phyloP scores from a whole-genome alignment of 225 moss, liverwort and hornwort genomes.

The Bryum argenteum region DNA sequence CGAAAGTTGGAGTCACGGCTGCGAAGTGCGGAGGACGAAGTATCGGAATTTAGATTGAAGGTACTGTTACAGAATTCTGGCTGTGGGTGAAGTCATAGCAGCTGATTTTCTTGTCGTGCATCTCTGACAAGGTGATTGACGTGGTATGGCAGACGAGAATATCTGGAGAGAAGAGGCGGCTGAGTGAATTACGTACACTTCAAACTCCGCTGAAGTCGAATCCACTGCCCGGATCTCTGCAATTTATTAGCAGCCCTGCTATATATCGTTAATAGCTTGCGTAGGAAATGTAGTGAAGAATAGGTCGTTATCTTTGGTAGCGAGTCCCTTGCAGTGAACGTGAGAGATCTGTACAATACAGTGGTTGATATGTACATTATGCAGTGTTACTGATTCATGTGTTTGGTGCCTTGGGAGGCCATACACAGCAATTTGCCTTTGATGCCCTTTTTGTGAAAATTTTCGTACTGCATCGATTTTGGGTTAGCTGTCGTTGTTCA shows the following conservation, averaged over 20 bases:
- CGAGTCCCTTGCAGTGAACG: neutral
- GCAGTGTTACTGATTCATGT: constrained; percentile 35
- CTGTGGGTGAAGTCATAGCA: neutral
- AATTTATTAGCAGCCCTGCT: constrained; percentile 38
- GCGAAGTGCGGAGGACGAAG: constrained; percentile 62
- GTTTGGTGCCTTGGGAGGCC: constrained; percentile 41
- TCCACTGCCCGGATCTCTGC: constrained; percentile 26
- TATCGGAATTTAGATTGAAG: constrained; percentile 65
- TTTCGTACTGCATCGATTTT: neutral
- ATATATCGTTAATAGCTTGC: constrained; percentile 30
- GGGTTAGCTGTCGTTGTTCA: too few relatives aligned
- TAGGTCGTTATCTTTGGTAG: constrained; percentile 6
- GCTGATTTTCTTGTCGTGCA: neutral
- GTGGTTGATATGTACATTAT: constrained; percentile 47
- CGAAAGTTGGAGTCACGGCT: constrained; percentile 64
- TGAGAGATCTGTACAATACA: constrained; percentile 35
- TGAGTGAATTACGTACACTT: constrained; percentile 71
- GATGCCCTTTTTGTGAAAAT: constrained; percentile 20
- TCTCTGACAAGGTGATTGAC: constrained; percentile 5
- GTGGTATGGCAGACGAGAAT: constrained; percentile 60
- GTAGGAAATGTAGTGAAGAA: neutral
- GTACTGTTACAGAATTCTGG: constrained; percentile 27
- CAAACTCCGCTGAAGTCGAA: constrained; percentile 61
- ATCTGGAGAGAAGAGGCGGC: constrained; percentile 73
- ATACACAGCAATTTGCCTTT: constrained; percentile 26